Evolutionary conservation across 768 basidiomycete genomes (phyloP).

Genomic region (Termitomyces sp.): DNA sequence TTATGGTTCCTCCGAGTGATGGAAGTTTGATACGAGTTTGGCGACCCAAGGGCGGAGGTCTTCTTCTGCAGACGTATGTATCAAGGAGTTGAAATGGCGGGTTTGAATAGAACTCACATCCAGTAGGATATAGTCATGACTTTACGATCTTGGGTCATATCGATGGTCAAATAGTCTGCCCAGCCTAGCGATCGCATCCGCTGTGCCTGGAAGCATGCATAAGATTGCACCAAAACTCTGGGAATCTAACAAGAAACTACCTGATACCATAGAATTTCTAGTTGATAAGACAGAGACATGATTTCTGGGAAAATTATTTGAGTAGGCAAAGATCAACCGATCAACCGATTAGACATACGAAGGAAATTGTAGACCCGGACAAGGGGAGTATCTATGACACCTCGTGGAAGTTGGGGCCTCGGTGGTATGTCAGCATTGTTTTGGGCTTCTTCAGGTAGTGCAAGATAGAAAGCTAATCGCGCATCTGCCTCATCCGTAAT

Average conservation of each 20-base stretch:
- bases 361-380: constrained; percentile 85
- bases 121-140: constrained; percentile 78
- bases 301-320: constrained; percentile 47
- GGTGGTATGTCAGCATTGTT: constrained; percentile 37
- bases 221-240: background rate
- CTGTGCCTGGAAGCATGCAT: constrained; percentile 43
- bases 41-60: constrained; percentile 23
- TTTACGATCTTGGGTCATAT: constrained; percentile 65
- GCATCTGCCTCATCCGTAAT: constrained; percentile 71
- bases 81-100: background rate
- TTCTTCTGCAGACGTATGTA: constrained; percentile 16
- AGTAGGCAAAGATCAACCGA: background rate
- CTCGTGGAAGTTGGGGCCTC: constrained; percentile 49
- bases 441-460: constrained; percentile 34
- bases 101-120: constrained; percentile 48
- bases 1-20: constrained; percentile 65
- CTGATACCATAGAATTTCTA: constrained; percentile 85
- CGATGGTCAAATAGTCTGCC: constrained; percentile 69
- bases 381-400: constrained; percentile 75
- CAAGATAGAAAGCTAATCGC: constrained; percentile 60
- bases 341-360: constrained; percentile 45
- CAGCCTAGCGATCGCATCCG: constrained; percentile 84
- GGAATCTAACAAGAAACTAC: constrained; percentile 19
- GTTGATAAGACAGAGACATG: constrained; percentile 88
- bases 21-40: constrained; percentile 42